Conservation (phyloP, 495 filamentous ascomycete species). For the Tuber umbilicatum region DNA sequence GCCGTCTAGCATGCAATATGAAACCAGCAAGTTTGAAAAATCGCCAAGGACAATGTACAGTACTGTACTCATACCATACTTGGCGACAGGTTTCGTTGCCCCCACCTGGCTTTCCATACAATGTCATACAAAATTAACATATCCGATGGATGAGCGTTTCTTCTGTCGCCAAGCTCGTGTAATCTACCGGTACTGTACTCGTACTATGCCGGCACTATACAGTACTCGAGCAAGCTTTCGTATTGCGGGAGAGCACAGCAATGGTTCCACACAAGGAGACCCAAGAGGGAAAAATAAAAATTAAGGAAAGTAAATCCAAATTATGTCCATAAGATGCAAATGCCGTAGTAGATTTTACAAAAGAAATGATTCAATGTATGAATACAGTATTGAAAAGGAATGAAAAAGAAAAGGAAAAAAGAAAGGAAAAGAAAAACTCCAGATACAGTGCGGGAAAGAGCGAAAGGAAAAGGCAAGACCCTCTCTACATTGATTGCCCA, state of each 20-base stretch:
- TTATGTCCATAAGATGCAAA: not conserved
- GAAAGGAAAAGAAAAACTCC: constrained; percentile 1
- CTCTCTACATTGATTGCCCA: constrained; percentile 24
- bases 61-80: no score
- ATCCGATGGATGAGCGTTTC: no score
- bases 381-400: constrained; percentile 6
- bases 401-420: constrained; percentile 3
- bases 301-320: constrained; percentile 12
- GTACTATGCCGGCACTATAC: no score
- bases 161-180: no score
- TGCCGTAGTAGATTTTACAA: not conserved
- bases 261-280: not conserved
- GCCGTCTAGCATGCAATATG: no score
- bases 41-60: no score
- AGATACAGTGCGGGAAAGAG: not conserved
- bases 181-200: not conserved
- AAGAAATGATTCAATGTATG: constrained; percentile 10
- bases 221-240: not conserved
- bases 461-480: not conserved
- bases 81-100: no score
- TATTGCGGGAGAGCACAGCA: not conserved
- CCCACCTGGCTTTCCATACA: no score
- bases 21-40: no score
- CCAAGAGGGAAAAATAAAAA: not conserved
- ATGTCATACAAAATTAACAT: no score